Evolutionary conservation across 192 early-diverging fungal species (phyloP), one percentile per base, ranked within the genome.

Genomic region (Lobulomyces angularis): DNA sequence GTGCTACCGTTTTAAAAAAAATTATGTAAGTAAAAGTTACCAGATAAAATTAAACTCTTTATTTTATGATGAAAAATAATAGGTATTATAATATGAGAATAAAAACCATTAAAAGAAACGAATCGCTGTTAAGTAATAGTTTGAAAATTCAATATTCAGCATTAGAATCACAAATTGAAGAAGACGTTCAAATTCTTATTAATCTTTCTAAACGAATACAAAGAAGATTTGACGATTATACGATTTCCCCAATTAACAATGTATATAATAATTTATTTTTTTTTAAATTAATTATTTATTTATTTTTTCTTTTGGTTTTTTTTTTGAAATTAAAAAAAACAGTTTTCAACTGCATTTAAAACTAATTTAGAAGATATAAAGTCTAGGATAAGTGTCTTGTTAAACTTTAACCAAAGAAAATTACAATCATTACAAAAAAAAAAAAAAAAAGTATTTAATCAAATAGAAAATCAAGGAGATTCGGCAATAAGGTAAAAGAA

Each of bases 81-180:
- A 69, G 67, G 67, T 69, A 75, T 43, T 77, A 77, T 51, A 77
- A 68, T 35, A 77, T 75, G 67, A 53, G 71, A 14, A 76, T 75
- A 28, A 46, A 59, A 19, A 75, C 74, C 0, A 69, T 77, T 31
- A 61, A 71, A 35, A 47, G 74, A 11, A 77, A 77, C 52, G 56
- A 61, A 12, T 65, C 71, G 43, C 69, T 77, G 45, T 44, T 77
- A 21, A 44, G 58, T 21, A 63, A 63, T 36, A 40, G 60, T n/a
- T 39, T 77, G 12, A 50, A 46, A 11, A 45, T 19, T n/a, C 5
- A 26, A 32, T 27, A 43, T n/a, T 45, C 35, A 8, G 28, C 17
- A 4, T 57, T 59, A 21, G 37, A 49, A 25, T 29, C 36, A 1
- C 8, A 5, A 4, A 18, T 69, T 2, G 54, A 62, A 41, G 50